Percentiles rank a stretch among this genome's conserved stretches.
These are phyloP conservation scores for Brassica incana DNA, from an alignment of 345 rosid genomes.

Conservation along the genomic window DNA sequence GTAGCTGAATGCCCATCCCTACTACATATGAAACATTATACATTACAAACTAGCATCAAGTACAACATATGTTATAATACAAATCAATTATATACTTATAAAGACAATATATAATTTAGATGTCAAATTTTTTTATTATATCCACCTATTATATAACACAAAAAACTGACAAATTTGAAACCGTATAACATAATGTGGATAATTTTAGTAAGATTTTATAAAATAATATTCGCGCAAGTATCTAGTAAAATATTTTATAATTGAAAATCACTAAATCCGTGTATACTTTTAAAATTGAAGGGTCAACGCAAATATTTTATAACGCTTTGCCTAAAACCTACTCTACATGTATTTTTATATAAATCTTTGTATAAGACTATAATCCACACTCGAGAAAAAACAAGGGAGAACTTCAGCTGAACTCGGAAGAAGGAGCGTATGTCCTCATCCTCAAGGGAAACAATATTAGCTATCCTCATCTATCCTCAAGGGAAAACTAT, in stretches of 20 bases:
- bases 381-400: too few relatives aligned
- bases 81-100: neutral
- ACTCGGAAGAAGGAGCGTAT: too few relatives aligned
- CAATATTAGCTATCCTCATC: too few relatives aligned
- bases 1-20: too few relatives aligned
- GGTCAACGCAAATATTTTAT: neutral
- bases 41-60: neutral
- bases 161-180: too few relatives aligned
- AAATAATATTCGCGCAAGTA: too few relatives aligned
- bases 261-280: neutral
- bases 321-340: neutral
- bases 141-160: neutral
- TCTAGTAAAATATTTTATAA: neutral
- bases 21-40: neutral
- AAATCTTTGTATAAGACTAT: too few relatives aligned
- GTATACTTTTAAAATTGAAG: neutral
- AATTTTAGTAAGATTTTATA: too few relatives aligned
- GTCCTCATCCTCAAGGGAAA: too few relatives aligned
- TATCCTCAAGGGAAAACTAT: too few relatives aligned
- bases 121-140: neutral
- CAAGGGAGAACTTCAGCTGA: too few relatives aligned
- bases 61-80: neutral
- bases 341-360: neutral
- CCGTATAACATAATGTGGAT: neutral
- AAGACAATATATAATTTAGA: neutral